Conservation (phyloP, 106 monocot genomes). For the Acorus calamus region DNA sequence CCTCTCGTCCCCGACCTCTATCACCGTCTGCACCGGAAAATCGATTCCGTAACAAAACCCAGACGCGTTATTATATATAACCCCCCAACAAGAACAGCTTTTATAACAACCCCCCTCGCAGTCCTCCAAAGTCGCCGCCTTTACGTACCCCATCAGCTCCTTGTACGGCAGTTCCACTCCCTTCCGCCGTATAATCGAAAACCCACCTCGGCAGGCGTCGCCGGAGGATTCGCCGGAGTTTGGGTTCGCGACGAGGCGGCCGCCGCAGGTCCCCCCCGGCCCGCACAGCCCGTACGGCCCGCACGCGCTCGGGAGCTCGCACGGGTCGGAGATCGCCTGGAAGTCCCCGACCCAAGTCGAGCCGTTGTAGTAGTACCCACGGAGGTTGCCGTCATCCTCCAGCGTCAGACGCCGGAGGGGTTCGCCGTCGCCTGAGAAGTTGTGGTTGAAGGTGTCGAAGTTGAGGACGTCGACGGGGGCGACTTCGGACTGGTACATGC, state of each 20-base stretch:
- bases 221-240: conserved; percentile 12
- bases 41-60: conserved; percentile 53
- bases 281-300: conserved; percentile 21
- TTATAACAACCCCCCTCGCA: conserved; percentile 56
- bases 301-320: conserved; percentile 15
- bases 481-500: conserved; percentile 60
- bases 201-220: conserved; percentile 23
- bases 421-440: not conserved
- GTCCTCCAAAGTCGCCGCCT: conserved; percentile 35
- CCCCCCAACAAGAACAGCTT: conserved; percentile 88
- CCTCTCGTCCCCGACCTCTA: conserved; percentile 25
- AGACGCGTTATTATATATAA: conserved; percentile 49
- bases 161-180: conserved; percentile 77
- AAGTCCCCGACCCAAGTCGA: conserved; percentile 11
- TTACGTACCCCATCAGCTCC: conserved; percentile 30
- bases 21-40: conserved; percentile 62
- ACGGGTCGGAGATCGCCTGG: conserved; percentile 12
- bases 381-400: conserved; percentile 60
- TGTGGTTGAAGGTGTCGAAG: conserved; percentile 62
- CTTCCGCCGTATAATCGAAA: conserved; percentile 34
- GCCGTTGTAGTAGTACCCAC: conserved; percentile 24
- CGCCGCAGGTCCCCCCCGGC: not conserved
- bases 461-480: conserved; percentile 45
- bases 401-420: conserved; percentile 63
- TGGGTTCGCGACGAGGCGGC: conserved; percentile 14